phyloP scores from a whole-genome alignment of 1,284 basidiomycete species.

The Trametes sp. region DNA sequence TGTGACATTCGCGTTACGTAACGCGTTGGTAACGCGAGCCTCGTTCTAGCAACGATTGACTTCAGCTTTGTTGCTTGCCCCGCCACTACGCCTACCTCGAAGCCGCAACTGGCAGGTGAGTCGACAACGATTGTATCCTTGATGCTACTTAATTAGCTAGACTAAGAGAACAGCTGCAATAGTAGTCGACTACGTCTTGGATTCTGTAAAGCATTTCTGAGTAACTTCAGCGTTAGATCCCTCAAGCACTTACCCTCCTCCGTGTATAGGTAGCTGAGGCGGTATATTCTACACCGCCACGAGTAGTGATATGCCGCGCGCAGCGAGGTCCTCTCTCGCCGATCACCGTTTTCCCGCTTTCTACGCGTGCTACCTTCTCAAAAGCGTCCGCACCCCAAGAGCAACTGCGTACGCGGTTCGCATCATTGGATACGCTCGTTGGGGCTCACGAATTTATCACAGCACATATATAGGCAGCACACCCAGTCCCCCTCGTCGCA shows the following conservation, averaged over 20 bases:
- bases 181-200: too few relatives aligned
- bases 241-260: too few relatives aligned
- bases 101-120: too few relatives aligned
- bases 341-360: slow-evolving; percentile 77
- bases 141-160: too few relatives aligned
- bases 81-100: too few relatives aligned
- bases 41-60: not conserved
- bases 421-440: not conserved
- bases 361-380: slow-evolving; percentile 90
- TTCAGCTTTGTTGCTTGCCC: too few relatives aligned
- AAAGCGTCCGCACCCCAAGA: slow-evolving; percentile 64
- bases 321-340: slow-evolving; percentile 48
- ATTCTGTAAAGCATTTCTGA: too few relatives aligned
- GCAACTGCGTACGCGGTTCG: slow-evolving; percentile 61
- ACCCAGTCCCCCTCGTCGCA: slow-evolving; percentile 79
- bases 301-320: slow-evolving; percentile 26
- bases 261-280: too few relatives aligned
- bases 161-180: too few relatives aligned
- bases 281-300: too few relatives aligned
- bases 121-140: too few relatives aligned
- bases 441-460: not conserved
- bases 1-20: slow-evolving; percentile 17
- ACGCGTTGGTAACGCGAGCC: slow-evolving; percentile 9
- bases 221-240: too few relatives aligned
- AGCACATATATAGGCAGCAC: slow-evolving; percentile 87